phyloP scores from a whole-genome alignment of 306 rosid genomes.

The Urtica urens region DNA sequence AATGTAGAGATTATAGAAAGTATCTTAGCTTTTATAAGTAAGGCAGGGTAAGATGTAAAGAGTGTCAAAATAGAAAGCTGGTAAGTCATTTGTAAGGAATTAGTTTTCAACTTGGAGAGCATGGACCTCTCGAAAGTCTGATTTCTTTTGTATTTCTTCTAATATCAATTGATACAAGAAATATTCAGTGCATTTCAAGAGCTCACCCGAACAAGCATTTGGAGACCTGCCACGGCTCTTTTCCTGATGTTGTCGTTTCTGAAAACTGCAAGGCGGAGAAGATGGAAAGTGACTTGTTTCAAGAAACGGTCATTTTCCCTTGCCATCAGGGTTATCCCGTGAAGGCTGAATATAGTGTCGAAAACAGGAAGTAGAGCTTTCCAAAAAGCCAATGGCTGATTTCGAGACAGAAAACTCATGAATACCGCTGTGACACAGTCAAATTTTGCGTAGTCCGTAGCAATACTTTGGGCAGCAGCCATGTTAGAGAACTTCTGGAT shows the following conservation, averaged over 20 bases:
- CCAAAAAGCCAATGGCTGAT: constrained; percentile 80
- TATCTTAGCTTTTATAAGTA: too few relatives aligned
- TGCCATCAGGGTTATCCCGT: constrained; percentile 87
- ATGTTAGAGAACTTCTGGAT: constrained; percentile 64
- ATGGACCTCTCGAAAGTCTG: too few relatives aligned
- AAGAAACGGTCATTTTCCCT: constrained; percentile 97
- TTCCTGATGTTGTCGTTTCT: constrained; percentile 79
- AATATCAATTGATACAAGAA: too few relatives aligned
- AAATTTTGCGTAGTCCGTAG: constrained; percentile 91
- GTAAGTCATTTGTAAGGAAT: too few relatives aligned
- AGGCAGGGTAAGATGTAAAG: too few relatives aligned
- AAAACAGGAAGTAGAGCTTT: constrained; percentile 80
- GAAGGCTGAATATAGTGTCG: constrained; percentile 66
- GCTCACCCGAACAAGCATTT: constrained; percentile 89
- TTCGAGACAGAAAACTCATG: constrained; percentile 81
- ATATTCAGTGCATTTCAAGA: too few relatives aligned
- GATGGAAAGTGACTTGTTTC: constrained; percentile 95
- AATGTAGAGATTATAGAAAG: too few relatives aligned
- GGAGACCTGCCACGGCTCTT: constrained; percentile 92
- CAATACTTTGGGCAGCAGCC: constrained; percentile 76
- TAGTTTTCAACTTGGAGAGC: too few relatives aligned
- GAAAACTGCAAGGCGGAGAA: constrained; percentile 90
- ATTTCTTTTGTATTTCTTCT: too few relatives aligned
- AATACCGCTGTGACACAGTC: constrained; percentile 85
- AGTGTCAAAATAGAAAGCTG: too few relatives aligned